Evolutionary conservation across 202 grass and related monocot genomes (phyloP).

Genomic region (Schoenoplectus triqueter): DNA sequence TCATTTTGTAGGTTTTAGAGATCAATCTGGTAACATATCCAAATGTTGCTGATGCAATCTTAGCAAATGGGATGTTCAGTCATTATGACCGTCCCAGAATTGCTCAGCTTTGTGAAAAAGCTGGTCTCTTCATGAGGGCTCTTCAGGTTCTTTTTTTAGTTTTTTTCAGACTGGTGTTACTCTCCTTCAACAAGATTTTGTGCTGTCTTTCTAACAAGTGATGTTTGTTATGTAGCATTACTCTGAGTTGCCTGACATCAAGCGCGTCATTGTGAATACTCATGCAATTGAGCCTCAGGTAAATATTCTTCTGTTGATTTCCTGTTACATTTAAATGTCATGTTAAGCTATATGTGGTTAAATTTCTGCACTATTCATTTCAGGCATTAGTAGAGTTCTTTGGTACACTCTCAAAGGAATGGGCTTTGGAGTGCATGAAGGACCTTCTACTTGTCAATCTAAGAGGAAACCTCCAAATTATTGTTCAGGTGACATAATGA

Average conservation of each 20-base stretch:
- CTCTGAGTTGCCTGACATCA: constrained; percentile 88
- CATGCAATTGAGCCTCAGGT: constrained; percentile 97
- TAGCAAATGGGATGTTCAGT: constrained; percentile 81
- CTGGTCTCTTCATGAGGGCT: constrained; percentile 82
- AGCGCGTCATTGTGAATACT: constrained; percentile 95
- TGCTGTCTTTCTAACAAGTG: constrained; percentile 36
- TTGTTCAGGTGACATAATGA: constrained; percentile 73
- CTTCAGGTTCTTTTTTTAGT: constrained; percentile 67
- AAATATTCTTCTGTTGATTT: constrained; percentile 34
- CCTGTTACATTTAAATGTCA: not conserved
- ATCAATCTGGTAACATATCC: constrained; percentile 89
- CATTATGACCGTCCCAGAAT: constrained; percentile 94
- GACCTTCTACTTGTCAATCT: constrained; percentile 91
- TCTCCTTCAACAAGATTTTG: not conserved
- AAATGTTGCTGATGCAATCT: constrained; percentile 93
- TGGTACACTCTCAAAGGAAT: constrained; percentile 88
- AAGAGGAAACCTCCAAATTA: constrained; percentile 95
- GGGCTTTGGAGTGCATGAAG: constrained; percentile 98
- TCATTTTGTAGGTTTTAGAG: constrained; percentile 75
- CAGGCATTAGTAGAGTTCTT: constrained; percentile 97
- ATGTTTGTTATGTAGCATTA: constrained; percentile 73
- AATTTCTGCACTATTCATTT: constrained; percentile 24
- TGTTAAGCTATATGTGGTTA: constrained; percentile 21
- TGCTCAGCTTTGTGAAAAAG: constrained; percentile 95
- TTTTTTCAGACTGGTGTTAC: constrained; percentile 6